Evolutionary conservation across 805 yeast species (phyloP).

Genomic region (Monosporozyma solicola): DNA sequence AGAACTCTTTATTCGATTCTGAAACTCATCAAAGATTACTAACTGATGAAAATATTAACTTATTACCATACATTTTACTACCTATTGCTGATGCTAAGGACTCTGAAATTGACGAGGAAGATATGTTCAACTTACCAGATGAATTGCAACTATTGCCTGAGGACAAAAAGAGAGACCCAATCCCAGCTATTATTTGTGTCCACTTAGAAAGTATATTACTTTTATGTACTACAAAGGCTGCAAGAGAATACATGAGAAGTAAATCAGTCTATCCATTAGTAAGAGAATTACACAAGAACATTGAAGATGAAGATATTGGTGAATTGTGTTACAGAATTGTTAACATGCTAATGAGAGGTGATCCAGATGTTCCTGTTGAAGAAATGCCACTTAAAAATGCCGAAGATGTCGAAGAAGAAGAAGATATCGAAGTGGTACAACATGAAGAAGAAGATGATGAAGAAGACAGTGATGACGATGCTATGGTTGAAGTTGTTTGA

Average conservation of each 20-base stretch:
- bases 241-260: slow-evolving; percentile 70
- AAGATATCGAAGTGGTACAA: slow-evolving; percentile 38
- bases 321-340: slow-evolving; percentile 79
- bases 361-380: slow-evolving; percentile 41
- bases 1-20: slow-evolving; percentile 78
- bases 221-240: slow-evolving; percentile 63
- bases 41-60: slow-evolving; percentile 52
- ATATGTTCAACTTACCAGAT: slow-evolving; percentile 79
- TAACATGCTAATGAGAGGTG: slow-evolving; percentile 89
- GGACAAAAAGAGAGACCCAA: slow-evolving; percentile 70
- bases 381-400: slow-evolving; percentile 39
- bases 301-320: slow-evolving; percentile 39
- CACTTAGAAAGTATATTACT: slow-evolving; percentile 76
- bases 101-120: slow-evolving; percentile 68
- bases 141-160: slow-evolving; percentile 72
- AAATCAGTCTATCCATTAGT: slow-evolving; percentile 79
- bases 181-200: slow-evolving; percentile 50
- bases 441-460: slow-evolving; percentile 20
- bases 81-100: slow-evolving; percentile 75
- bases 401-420: slow-evolving; percentile 40
- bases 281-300: slow-evolving; percentile 71
- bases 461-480: slow-evolving; percentile 22
- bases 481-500: slow-evolving; percentile 31
- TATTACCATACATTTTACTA: slow-evolving; percentile 71
- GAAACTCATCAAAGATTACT: slow-evolving; percentile 54